These are phyloP conservation scores for Hymenoscyphus salicellus DNA, from an alignment of 2,329 filamentous ascomycete genomes.

Conservation along the genomic window DNA sequence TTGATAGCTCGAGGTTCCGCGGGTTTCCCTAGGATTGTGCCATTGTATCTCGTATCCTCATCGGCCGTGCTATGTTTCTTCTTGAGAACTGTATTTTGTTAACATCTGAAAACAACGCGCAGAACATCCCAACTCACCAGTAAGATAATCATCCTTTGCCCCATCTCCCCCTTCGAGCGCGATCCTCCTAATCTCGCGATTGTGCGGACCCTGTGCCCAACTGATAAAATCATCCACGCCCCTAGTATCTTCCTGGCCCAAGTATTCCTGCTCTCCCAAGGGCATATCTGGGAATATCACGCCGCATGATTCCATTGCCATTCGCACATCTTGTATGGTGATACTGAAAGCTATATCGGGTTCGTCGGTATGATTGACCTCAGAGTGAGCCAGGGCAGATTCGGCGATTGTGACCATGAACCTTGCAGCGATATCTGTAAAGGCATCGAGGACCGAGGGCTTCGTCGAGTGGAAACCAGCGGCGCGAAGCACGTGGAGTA, in stretches of 20 bases:
- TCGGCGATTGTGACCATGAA: conserved; percentile 75
- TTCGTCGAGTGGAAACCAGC: conserved; percentile 83
- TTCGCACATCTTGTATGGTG: conserved; percentile 73
- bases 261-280: conserved; percentile 61
- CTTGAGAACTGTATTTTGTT: conserved; percentile 62
- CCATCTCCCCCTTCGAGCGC: conserved; percentile 67
- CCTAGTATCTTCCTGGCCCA: conserved; percentile 70
- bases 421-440: conserved; percentile 82
- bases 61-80: conserved; percentile 89
- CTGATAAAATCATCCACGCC: conserved; percentile 74
- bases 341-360: conserved; percentile 59
- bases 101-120: conserved; percentile 11
- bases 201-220: conserved; percentile 73
- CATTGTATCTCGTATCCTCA: conserved; percentile 81
- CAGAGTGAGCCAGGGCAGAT: conserved; percentile 68
- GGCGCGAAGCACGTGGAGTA: conserved; percentile 88
- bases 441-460: conserved; percentile 76
- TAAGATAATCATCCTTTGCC: conserved; percentile 68
- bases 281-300: conserved; percentile 67
- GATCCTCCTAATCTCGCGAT: conserved; percentile 77
- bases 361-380: conserved; percentile 55
- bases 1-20: conserved; percentile 68
- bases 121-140: conserved; percentile 43
- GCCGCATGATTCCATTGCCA: conserved; percentile 80
- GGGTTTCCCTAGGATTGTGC: conserved; percentile 74